phyloP scores from a whole-genome alignment of 2,329 filamentous ascomycete species.

The Fusarium sp. region DNA sequence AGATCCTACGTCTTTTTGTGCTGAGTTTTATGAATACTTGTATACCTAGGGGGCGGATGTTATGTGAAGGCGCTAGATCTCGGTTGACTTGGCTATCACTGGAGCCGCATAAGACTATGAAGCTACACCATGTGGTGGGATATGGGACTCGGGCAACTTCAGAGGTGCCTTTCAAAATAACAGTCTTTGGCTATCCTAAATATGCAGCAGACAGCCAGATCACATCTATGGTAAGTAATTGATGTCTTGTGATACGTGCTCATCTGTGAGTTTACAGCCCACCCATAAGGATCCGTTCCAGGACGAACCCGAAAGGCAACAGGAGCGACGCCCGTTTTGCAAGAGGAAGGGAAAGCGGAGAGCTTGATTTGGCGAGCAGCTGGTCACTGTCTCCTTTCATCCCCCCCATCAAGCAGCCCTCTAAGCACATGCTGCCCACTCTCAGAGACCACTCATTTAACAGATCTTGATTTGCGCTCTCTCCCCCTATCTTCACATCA shows the following conservation, averaged over 20 bases:
- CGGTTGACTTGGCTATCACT: background rate
- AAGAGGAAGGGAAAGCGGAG: background rate
- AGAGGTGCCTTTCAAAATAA: too few species aligned
- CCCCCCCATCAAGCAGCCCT: background rate
- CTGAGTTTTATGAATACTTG: background rate
- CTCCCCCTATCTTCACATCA: slow-evolving; percentile 3
- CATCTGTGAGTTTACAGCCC: background rate
- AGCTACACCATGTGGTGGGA: too few species aligned
- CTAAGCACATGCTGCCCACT: background rate
- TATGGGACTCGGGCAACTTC: too few species aligned
- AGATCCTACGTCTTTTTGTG: rapidly evolving
- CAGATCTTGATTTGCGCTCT: slow-evolving; percentile 10
- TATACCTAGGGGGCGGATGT: background rate
- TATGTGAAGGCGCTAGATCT: background rate
- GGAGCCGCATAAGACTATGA: background rate
- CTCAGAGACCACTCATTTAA: background rate
- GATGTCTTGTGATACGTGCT: background rate
- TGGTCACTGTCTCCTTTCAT: background rate
- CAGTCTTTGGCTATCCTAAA: background rate
- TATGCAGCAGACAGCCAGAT: background rate
- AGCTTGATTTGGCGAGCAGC: background rate
- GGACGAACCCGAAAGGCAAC: background rate
- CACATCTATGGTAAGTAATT: rapidly evolving
- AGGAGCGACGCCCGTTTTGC: background rate
- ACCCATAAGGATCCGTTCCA: rapidly evolving